Evolutionary conservation across 345 rosid species (phyloP).

Genomic region (Mangifera indica): DNA sequence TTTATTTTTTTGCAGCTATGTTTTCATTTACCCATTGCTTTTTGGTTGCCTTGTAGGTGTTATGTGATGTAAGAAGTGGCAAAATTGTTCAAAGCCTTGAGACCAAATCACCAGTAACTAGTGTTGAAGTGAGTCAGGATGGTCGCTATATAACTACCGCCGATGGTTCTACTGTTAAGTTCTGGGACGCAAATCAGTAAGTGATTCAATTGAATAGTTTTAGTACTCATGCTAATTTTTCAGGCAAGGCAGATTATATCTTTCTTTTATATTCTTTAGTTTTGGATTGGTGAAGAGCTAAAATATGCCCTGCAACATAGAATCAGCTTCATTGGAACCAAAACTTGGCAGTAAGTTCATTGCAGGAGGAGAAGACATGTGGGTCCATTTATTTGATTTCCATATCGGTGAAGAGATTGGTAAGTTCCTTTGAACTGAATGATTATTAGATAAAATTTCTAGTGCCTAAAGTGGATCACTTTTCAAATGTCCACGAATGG

Average conservation of each 20-base stretch:
- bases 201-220: conserved; percentile 33
- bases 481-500: neutral
- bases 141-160: conserved; percentile 93
- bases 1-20: neutral
- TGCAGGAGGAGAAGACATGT: conserved; percentile 93
- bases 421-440: conserved; percentile 19
- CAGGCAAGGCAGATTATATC: conserved; percentile 2
- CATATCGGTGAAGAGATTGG: conserved; percentile 80
- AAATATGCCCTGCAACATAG: conserved; percentile 73
- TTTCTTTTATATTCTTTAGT: conserved; percentile 36
- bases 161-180: conserved; percentile 88
- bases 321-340: conserved; percentile 79
- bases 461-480: neutral
- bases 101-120: conserved; percentile 81
- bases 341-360: conserved; percentile 75
- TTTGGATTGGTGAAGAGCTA: conserved; percentile 90
- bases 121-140: conserved; percentile 95
- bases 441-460: neutral
- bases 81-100: conserved; percentile 78
- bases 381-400: conserved; percentile 74
- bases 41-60: conserved; percentile 40
- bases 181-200: conserved; percentile 98
- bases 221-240: neutral
- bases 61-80: conserved; percentile 92
- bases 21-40: neutral